A percentile compares a stretch with the other conserved stretches of the same genome.
Conservation (phyloP, 2,329 filamentous ascomycete genomes). For the Xylariaceae sp. region DNA sequence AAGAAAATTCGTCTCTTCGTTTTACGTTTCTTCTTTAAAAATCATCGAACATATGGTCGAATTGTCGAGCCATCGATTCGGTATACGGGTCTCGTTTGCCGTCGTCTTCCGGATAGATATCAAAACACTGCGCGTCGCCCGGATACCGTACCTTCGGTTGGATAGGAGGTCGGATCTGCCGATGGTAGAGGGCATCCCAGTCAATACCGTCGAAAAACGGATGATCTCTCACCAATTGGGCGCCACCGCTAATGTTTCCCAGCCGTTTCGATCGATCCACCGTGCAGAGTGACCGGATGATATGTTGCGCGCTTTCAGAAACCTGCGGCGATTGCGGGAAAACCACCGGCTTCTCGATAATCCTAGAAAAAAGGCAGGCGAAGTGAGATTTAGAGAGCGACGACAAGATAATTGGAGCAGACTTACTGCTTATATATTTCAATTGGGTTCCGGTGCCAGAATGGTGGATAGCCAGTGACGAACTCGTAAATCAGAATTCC, state of each 20-base stretch:
- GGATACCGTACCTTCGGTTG: conserved; percentile 66
- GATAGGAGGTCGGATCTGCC: conserved; percentile 63
- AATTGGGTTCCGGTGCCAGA: conserved; percentile 81
- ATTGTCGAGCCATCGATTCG: conserved; percentile 60
- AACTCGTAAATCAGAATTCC: conserved; percentile 83
- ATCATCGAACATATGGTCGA: conserved; percentile 65
- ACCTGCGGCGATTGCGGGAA: conserved; percentile 65
- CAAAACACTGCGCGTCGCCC: conserved; percentile 75
- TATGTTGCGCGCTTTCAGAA: conserved; percentile 63
- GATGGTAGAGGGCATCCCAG: conserved; percentile 66
- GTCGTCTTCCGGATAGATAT: conserved; percentile 74
- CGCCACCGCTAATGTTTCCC: conserved; percentile 72
- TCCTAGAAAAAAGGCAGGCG: conserved; percentile 43
- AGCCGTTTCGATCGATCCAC: conserved; percentile 72
- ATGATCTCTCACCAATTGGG: conserved; percentile 65
- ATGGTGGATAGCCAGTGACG: conserved; percentile 76
- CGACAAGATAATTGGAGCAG: neutral
- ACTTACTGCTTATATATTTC: conserved; percentile 76
- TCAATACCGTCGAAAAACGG: conserved; percentile 68
- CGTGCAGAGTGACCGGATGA: conserved; percentile 71
- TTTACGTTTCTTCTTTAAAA: conserved; percentile 46
- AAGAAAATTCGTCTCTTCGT: conserved; percentile 11
- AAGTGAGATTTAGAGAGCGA: neutral
- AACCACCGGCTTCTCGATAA: conserved; percentile 69
- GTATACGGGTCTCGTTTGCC: conserved; percentile 61